phyloP scores from a whole-genome alignment of 2,329 filamentous ascomycete genomes.

The Aciculosporium take region DNA sequence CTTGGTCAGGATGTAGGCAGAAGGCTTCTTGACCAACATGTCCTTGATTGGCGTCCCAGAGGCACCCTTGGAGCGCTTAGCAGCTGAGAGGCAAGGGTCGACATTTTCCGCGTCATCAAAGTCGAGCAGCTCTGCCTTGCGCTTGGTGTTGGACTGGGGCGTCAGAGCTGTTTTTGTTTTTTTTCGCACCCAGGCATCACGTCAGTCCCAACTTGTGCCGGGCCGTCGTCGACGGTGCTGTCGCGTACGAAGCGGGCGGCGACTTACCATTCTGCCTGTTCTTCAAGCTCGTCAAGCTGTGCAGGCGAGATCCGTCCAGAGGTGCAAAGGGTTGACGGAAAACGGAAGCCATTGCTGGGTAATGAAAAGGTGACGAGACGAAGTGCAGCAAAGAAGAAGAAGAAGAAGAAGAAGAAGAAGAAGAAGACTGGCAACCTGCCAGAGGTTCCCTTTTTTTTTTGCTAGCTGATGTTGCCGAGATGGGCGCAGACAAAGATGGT shows the following conservation, averaged over 20 bases:
- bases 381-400: neutral
- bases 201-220: no score
- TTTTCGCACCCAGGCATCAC: no score
- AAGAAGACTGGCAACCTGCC: no score
- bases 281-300: constrained; percentile 59
- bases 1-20: constrained; percentile 28
- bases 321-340: constrained; percentile 63
- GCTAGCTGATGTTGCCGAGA: no score
- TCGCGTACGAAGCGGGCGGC: neutral
- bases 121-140: constrained; percentile 42
- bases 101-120: constrained; percentile 46
- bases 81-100: constrained; percentile 39
- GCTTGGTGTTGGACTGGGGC: constrained; percentile 31
- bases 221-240: no score
- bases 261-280: constrained; percentile 60
- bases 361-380: neutral
- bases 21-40: constrained; percentile 39
- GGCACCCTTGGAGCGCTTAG: constrained; percentile 44
- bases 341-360: constrained; percentile 36
- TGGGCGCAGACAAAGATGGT: no score
- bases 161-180: constrained; percentile 31
- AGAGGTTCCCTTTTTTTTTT: no score
- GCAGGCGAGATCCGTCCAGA: constrained; percentile 53
- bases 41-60: constrained; percentile 29
- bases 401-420: no score